Conservation (phyloP, 495 filamentous ascomycete species). For the Tuber melanosporum region DNA sequence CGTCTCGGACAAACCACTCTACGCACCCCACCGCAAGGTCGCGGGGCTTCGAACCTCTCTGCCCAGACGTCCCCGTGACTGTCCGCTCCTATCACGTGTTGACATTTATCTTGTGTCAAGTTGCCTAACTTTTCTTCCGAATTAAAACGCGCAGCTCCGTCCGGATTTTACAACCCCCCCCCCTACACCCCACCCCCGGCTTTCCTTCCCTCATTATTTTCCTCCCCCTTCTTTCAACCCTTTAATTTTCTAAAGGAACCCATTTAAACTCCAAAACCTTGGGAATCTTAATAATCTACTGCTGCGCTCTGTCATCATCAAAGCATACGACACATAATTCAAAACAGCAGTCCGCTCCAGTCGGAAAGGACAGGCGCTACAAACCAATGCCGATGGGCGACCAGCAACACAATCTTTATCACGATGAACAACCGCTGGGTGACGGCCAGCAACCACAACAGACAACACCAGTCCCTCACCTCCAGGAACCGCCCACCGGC, state of each 20-base stretch:
- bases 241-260: background rate
- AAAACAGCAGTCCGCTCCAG: slow-evolving; percentile 3
- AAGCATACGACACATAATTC: background rate
- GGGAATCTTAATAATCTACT: background rate
- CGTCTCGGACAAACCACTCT: slow-evolving; percentile 39
- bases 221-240: background rate
- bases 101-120: slow-evolving; percentile 37
- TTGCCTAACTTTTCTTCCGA: slow-evolving; percentile 30
- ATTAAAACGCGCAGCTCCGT: slow-evolving; percentile 35
- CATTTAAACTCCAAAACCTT: background rate
- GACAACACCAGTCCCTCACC: slow-evolving; percentile 36
- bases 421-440: slow-evolving; percentile 33
- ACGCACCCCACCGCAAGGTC: slow-evolving; percentile 39
- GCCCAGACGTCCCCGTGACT: slow-evolving; percentile 37
- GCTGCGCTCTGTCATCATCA: slow-evolving; percentile 4
- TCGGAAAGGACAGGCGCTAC: background rate
- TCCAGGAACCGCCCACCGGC: slow-evolving; percentile 37
- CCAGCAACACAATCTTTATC: slow-evolving; percentile 41
- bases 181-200: slow-evolving; percentile 20
- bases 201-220: slow-evolving; percentile 3
- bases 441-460: slow-evolving; percentile 39
- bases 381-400: slow-evolving; percentile 41
- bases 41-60: slow-evolving; percentile 30
- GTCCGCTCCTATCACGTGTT: slow-evolving; percentile 36
- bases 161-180: slow-evolving; percentile 24